Conservation (phyloP, 2,329 filamentous ascomycete genomes). For the Dothiorella sarmentorum region DNA sequence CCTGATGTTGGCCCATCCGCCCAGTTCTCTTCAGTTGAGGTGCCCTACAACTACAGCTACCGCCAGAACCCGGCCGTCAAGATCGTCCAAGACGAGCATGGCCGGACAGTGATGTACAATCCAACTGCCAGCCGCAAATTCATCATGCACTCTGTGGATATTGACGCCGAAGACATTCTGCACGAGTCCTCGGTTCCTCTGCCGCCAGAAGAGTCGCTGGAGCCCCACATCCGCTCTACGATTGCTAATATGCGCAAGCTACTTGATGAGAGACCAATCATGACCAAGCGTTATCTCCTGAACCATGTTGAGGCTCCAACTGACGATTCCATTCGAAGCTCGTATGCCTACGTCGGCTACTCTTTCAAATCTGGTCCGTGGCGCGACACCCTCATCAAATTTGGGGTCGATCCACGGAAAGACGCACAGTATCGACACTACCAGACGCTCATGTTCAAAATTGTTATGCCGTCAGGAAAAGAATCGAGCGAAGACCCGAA, state of each 20-base stretch:
- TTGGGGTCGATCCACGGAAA: slow-evolving; percentile 79
- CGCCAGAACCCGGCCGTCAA: slow-evolving; percentile 80
- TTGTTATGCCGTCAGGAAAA: slow-evolving; percentile 35
- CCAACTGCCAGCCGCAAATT: slow-evolving; percentile 47
- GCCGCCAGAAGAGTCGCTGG: slow-evolving; percentile 46
- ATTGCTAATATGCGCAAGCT: slow-evolving; percentile 62
- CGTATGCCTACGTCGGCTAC: slow-evolving; percentile 81
- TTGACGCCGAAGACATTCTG: slow-evolving; percentile 61
- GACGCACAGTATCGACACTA: slow-evolving; percentile 76
- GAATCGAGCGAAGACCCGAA: slow-evolving; percentile 16
- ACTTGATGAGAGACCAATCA: slow-evolving; percentile 73
- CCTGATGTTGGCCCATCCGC: slow-evolving; percentile 75
- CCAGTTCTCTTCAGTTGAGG: slow-evolving; percentile 67
- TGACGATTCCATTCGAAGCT: slow-evolving; percentile 62
- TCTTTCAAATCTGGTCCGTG: slow-evolving; percentile 91
- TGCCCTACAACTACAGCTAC: slow-evolving; percentile 74
- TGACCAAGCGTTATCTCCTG: slow-evolving; percentile 77
- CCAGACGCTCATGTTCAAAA: slow-evolving; percentile 84
- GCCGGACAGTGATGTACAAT: slow-evolving; percentile 46
- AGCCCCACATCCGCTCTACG: slow-evolving; percentile 60
- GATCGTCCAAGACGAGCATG: slow-evolving; percentile 52
- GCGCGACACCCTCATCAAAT: slow-evolving; percentile 80
- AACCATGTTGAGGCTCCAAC: slow-evolving; percentile 63
- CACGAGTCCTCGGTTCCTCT: slow-evolving; percentile 57
- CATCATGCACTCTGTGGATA: slow-evolving; percentile 57